A percentile compares a stretch with the other conserved stretches of the same genome.
phyloP scores from a whole-genome alignment of 805 yeast species.

The Huiozyma naganishii region DNA sequence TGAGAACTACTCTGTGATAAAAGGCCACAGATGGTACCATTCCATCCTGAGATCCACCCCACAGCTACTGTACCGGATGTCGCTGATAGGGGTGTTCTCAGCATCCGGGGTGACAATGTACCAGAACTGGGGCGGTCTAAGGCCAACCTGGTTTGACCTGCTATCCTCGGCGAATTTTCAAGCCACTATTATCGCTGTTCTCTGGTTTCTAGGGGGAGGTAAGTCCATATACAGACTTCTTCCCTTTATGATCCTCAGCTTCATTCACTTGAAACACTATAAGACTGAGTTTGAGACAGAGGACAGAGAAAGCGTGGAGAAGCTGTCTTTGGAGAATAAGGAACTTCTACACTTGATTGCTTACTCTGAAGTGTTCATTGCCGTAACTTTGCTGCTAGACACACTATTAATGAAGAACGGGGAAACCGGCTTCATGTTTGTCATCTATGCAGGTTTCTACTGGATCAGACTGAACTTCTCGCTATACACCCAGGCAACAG shows the following conservation, averaged over 20 bases:
- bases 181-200: slow-evolving; percentile 39
- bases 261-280: slow-evolving; percentile 41
- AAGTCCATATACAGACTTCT: slow-evolving; percentile 52
- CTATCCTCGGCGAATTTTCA: slow-evolving; percentile 72
- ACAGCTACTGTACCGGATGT: slow-evolving; percentile 40
- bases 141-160: slow-evolving; percentile 54
- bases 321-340: slow-evolving; percentile 9
- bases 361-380: slow-evolving; percentile 47
- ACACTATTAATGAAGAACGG: slow-evolving; percentile 50
- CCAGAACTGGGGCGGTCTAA: slow-evolving; percentile 48
- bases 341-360: slow-evolving; percentile 34
- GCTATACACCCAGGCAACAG: slow-evolving; percentile 30
- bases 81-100: slow-evolving; percentile 44
- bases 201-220: slow-evolving; percentile 60
- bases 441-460: slow-evolving; percentile 45
- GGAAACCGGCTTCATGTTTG: slow-evolving; percentile 59
- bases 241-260: slow-evolving; percentile 48
- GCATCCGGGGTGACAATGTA: slow-evolving; percentile 44
- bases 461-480: slow-evolving; percentile 60
- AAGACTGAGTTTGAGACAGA: slow-evolving; percentile 11
- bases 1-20: slow-evolving; percentile 10
- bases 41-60: slow-evolving; percentile 31
- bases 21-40: slow-evolving; percentile 17
- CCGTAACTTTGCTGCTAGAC: slow-evolving; percentile 44
- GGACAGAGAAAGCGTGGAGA: slow-evolving; percentile 4